Evolutionary conservation across 345 rosid genomes (phyloP), one percentile per base, ranked within the genome.

Genomic region (Streptanthus diversifolius): DNA sequence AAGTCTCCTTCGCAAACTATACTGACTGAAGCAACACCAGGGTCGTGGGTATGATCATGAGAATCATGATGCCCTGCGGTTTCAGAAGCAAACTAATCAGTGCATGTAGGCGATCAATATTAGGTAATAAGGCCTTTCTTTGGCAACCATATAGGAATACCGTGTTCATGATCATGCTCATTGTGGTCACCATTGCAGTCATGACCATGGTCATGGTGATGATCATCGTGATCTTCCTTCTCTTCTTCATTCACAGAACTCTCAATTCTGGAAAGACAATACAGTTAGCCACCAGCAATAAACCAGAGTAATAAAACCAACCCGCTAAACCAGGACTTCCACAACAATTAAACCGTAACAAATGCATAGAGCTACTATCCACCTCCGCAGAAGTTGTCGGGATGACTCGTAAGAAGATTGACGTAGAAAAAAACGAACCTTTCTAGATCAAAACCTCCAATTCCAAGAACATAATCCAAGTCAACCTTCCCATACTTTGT

Each of bases 391-490:
- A 62, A 40, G 18, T 22, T 63, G 39, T 41, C 0, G 19, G 25
- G 35, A 53, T 54, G 58, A 73, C 58, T 72, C 13, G 40, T 64
- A 55, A 43, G 32, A 73, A 17, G 58, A 64, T 5, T 5, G 58
- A 35, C n/a, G 15, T 35, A 35, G 17, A 12, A 56, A 15, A 44
- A 12, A 44, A 19, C 47, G 10, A 39, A 93, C 96, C 97, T 88
- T 81, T 89, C 98, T 71, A 93, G 79, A 85, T 93, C 96, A 80
- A 91, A 93, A 75, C 98, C 97, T 64, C 98, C 96, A 75, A 93
- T 87, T 52, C 98, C 96, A 84, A 91, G 96, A 78, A 90, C 97
- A 85, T 91, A 93, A 70, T 88, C 98, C 83, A 91, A 80, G 89
- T 93, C 90, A 79, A 93, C 95, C 73, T 93, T 85, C 76, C 98